These are phyloP conservation scores for Paecilomyces fulvus DNA, from an alignment of 2,329 filamentous ascomycete genomes.

Conservation along the genomic window DNA sequence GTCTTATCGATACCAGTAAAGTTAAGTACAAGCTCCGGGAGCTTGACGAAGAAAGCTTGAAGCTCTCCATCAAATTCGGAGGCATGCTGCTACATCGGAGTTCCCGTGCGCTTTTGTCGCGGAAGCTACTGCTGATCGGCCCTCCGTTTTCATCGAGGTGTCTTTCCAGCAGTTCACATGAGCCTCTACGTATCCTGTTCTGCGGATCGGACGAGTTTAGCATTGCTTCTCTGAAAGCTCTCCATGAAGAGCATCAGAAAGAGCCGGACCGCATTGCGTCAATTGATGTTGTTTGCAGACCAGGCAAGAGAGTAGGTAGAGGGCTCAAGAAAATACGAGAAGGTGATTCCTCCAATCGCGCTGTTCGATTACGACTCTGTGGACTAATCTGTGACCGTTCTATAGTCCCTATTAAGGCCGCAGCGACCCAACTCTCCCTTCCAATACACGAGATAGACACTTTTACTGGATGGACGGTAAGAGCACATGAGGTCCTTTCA, in stretches of 20 bases:
- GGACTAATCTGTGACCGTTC: slow-evolving; percentile 2
- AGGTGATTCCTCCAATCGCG: slow-evolving; percentile 41
- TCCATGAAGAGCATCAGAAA: slow-evolving; percentile 52
- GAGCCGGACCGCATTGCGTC: slow-evolving; percentile 55
- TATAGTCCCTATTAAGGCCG: slow-evolving; percentile 62
- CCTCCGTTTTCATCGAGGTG: slow-evolving; percentile 11
- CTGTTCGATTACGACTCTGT: slow-evolving; percentile 10
- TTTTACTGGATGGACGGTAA: slow-evolving; percentile 71
- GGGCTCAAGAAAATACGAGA: slow-evolving; percentile 60
- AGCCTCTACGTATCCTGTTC: slow-evolving; percentile 76
- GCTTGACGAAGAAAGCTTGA: not conserved
- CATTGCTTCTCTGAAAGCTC: slow-evolving; percentile 61
- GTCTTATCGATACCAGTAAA: slow-evolving; percentile 17
- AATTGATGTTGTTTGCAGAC: slow-evolving; percentile 77
- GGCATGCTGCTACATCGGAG: slow-evolving; percentile 19
- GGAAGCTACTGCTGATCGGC: slow-evolving; percentile 8
- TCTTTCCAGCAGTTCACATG: slow-evolving; percentile 24
- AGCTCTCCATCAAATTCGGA: not conserved
- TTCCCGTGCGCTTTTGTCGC: slow-evolving; percentile 14
- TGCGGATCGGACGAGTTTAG: slow-evolving; percentile 93
- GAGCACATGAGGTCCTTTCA: slow-evolving; percentile 14
- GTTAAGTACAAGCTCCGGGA: slow-evolving; percentile 4
- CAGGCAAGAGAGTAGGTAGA: slow-evolving; percentile 68
- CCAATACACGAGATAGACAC: slow-evolving; percentile 68
- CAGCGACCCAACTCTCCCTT: slow-evolving; percentile 57